Conservation (phyloP, 352 stramenopile genomes). For the Pythium periplocum region DNA sequence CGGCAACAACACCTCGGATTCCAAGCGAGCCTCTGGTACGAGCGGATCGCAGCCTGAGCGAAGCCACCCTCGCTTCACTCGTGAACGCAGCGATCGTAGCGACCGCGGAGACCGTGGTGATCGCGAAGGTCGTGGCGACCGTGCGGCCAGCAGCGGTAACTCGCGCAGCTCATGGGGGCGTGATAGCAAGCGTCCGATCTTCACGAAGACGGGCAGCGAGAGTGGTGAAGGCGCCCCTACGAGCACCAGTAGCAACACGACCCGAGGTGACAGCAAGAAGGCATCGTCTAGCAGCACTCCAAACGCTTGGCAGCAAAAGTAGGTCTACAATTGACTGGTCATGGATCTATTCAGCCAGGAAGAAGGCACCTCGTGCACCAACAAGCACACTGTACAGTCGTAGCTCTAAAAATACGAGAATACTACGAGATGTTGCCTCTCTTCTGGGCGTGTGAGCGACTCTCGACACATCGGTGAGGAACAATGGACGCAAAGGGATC, state of each 20-base stretch:
- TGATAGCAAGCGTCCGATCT: constrained; percentile 48
- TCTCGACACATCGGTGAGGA: too few species aligned
- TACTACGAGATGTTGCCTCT: constrained; percentile 1
- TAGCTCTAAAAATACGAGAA: constrained; percentile 30
- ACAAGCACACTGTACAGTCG: neutral
- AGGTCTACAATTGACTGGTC: constrained; percentile 4
- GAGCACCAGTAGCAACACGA: constrained; percentile 27
- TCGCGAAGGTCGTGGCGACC: constrained; percentile 4
- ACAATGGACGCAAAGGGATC: constrained; percentile 28
- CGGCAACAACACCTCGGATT: constrained; percentile 3
- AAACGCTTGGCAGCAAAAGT: constrained; percentile 34
- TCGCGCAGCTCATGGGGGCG: constrained; percentile 53
- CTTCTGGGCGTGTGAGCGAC: neutral
- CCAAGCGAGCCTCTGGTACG: constrained; percentile 9
- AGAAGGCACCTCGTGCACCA: constrained; percentile 2
- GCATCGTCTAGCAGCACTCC: constrained; percentile 12
- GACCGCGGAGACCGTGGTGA: constrained; percentile 16
- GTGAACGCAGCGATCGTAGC: constrained; percentile 13
- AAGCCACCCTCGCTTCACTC: constrained; percentile 35
- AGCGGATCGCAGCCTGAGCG: constrained; percentile 1
- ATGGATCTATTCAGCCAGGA: constrained; percentile 7
- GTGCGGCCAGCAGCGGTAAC: constrained; percentile 9
- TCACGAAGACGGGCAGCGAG: constrained; percentile 29
- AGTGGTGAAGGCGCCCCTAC: constrained; percentile 15
- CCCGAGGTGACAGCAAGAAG: constrained; percentile 33